Base-by-base conservation (phyloP, 2,329 filamentous ascomycete genomes). In the Xylaria sp. region DNA sequence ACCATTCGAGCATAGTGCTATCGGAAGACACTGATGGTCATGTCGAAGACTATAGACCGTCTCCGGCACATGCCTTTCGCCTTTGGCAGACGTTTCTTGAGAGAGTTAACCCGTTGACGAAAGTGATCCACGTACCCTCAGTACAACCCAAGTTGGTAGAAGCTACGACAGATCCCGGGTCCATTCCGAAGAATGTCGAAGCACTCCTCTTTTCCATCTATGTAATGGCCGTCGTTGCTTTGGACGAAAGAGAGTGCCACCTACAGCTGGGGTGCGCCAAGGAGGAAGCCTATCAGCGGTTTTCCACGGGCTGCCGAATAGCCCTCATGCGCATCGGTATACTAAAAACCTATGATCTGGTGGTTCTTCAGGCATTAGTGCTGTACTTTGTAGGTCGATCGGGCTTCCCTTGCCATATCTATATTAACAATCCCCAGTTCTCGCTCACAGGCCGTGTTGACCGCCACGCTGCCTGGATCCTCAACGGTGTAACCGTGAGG, bases 31-130 rank as follows among this genome's bases (percentile, higher is more conserved):
- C 80, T 1, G 76, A 79, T 5, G 75, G 78, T 27, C 82, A 78
- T 53, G 73, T 82, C 16, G 82, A 85, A 61, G 83, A 85, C 16
- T 80, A 92, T 76, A 90, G 91, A 72, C 92, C 92, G 0, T 82
- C 88, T 4, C 86, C 89, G 0, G 84, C 88, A 13, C 88, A 92
- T 40, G 87, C 92, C 29, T 90, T 92, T 74, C 85, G 86, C 60
- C 84, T 95, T 5, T 95, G 92, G 92, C 90, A 93, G 76, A 83
- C 88, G 9, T 94, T 91, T 72, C 81, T 93, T 5, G 89, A 93
- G 58, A 90, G 92, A 69, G 89, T 94, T 64, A 92, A 94, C 74
- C 92, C 92, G 8, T 47, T 79, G 58, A 78, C 77, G 59, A 79
- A 79, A 65, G 75, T 90, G 54, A 88, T 93, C 27, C 92, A 95